phyloP scores from a whole-genome alignment of 139 green algal species.

The Tetraselmis striata region DNA sequence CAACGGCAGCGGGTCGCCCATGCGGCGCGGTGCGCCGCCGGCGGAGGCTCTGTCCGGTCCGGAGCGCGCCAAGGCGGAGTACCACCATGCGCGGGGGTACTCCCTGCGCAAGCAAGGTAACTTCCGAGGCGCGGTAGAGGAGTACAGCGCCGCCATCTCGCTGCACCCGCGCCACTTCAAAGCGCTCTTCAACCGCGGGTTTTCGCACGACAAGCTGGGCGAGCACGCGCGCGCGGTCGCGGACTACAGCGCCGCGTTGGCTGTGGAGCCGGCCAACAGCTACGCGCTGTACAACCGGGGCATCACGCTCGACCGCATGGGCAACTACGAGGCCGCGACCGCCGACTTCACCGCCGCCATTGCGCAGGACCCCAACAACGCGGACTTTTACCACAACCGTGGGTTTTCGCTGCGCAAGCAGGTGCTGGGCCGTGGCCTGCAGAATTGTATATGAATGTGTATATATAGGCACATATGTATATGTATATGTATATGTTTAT shows the following conservation, averaged over 20 bases:
- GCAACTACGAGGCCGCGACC: conserved; percentile 54
- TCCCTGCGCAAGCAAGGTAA: conserved; percentile 55
- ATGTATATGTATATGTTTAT: too few relatives aligned
- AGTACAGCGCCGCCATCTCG: conserved; percentile 59
- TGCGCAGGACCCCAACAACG: conserved; percentile 51
- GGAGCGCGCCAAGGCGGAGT: conserved; percentile 25
- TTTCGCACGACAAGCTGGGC: conserved; percentile 70
- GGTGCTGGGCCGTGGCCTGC: too few relatives aligned
- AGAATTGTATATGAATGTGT: too few relatives aligned
- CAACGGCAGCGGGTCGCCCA: background rate
- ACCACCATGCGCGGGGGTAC: conserved; percentile 53
- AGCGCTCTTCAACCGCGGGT: conserved; percentile 80
- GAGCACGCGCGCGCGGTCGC: conserved; percentile 43
- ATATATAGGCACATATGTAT: too few relatives aligned
- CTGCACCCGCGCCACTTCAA: conserved; percentile 70
- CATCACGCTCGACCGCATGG: conserved; percentile 61
- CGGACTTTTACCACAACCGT: conserved; percentile 86
- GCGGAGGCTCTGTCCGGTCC: background rate
- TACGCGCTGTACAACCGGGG: conserved; percentile 80
- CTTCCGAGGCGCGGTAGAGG: conserved; percentile 52
- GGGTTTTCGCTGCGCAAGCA: conserved; percentile 80
- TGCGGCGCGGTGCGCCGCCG: background rate
- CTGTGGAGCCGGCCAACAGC: conserved; percentile 48
- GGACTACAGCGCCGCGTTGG: conserved; percentile 64
- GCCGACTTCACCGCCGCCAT: conserved; percentile 69